Evolutionary conservation across 768 basidiomycete species (phyloP), one percentile per base, ranked within the genome.

Genomic region (Coprinellus aureogranulatus): DNA sequence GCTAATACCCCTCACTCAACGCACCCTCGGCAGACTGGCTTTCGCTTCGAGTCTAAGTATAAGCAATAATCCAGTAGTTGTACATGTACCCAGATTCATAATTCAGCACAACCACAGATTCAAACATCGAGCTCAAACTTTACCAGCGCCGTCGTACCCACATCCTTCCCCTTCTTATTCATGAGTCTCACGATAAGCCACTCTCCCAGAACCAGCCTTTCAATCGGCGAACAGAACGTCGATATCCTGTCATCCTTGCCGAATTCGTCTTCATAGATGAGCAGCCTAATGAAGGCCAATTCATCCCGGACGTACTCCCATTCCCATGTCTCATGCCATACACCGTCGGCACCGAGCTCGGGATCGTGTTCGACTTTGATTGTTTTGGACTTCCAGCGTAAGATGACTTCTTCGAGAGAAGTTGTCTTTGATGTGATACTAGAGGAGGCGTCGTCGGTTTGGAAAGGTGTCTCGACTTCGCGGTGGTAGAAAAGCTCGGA

Each of bases 301-400:
- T 81, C 78, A 44, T 85, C 85, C 28, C 59, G 59, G 16, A 77
- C 75, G 49, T 77, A 81, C 50, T 77, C 74, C 79, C 81, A 87
- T 57, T 81, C 75, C 54, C 81, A 77, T 2, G 62, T 58, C 50
- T 76, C 71, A 27, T 77, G 72, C 76, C 75, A 80, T 56, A 78
- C 53, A 27, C 75, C 67, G 61, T 81, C 75, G 23, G 74, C 77
- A 16, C 70, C 74, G 9, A 60, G 61, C 8, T 67, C 70, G 16
- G 64, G 58, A 2, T 66, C 61, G 53, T 74, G 71, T 34, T 61
- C 63, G 16, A 73, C 67, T 60, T 80, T 75, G 11, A 77, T 66
- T 1, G 68, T 68, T 55, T 74, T 71, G 12, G 80, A 78, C 23
- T 67, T 69, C 80, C 82, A 81, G 39, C 77, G 67, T 27, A 77